Evolutionary conservation across 2,329 filamentous ascomycete species (phyloP), one percentile per base, ranked within the genome.

Genomic region (Epichloe festucae): DNA sequence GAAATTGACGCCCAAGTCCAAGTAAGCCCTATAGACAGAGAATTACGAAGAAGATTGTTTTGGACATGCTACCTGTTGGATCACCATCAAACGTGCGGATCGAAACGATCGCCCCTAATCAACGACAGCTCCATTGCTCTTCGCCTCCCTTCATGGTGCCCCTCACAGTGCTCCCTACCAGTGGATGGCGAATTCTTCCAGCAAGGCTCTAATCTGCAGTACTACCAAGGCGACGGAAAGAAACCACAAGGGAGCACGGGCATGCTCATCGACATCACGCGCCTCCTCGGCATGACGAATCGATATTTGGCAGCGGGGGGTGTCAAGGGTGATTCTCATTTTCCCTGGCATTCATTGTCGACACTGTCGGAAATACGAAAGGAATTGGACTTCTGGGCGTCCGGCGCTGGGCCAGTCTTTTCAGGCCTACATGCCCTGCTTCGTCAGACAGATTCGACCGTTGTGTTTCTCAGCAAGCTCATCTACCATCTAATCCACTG

Each of bases 41-140:
- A 94, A 69, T 82, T 83, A 61, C 77, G 86, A 45, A 75, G 89
- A 51, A 78, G 86, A n/a, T 71, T 94, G 2, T 95, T 95, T 66
- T 95, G 89, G 89, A 84, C 86, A 2, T 91, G 87, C 63, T 95
- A 93, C 60, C 71, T 94, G 27, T 82, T 94, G 66, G 89, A 95
- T 62, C 79, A 86, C n/a, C 93, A 91, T 59, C 77, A 84, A 58
- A 80, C 85, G 1, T 89, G 85, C 57, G 89, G 89, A 15, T 91
- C 88, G 3, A 89, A 86, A 60, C 76, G 89, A 10, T 87, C 88
- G 0, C 87, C 85, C n/a, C 70, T 94, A 7, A 83, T 93, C 23
- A 77, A 80, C 27, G 89, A 94, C 65, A 82, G 87, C 61, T 83
- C 81, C 2, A 85, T 94, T 54, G 70, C 86, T 15, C 71, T 95